Evolutionary conservation across 345 rosid genomes (phyloP).

Genomic region (Lumnitzera racemosa): DNA sequence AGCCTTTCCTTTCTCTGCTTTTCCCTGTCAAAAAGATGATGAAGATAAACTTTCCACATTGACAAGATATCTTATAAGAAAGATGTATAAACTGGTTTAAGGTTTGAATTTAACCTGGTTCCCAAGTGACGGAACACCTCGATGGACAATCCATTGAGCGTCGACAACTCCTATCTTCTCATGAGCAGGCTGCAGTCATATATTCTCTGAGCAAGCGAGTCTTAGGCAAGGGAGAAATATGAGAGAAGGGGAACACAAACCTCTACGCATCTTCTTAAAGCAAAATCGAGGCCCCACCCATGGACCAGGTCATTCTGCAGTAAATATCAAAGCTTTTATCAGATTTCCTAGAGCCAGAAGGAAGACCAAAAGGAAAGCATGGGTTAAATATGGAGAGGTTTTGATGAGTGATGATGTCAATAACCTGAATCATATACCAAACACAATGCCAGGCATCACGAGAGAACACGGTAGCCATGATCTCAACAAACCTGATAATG

Average conservation of each 20-base stretch:
- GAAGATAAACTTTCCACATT: too few relatives aligned
- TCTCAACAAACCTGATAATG: conserved; percentile 77
- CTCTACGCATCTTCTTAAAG: conserved; percentile 48
- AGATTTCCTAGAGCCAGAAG: too few relatives aligned
- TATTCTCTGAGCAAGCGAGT: not conserved
- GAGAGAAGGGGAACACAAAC: conserved; percentile 12
- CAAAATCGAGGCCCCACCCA: conserved; percentile 65
- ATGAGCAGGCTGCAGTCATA: conserved; percentile 42
- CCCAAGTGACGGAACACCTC: conserved; percentile 49
- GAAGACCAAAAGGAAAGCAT: too few relatives aligned
- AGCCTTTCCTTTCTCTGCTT: conserved; percentile 32
- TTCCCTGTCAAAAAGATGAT: conserved; percentile 27
- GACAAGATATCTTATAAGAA: too few relatives aligned
- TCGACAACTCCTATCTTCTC: conserved; percentile 66
- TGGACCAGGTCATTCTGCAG: conserved; percentile 61
- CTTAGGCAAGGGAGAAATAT: not conserved
- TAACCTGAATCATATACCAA: conserved; percentile 95
- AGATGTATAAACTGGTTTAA: too few relatives aligned
- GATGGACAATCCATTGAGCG: conserved; percentile 54
- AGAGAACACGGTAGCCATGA: conserved; percentile 97
- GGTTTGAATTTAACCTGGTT: conserved; percentile 32
- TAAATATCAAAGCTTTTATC: too few relatives aligned
- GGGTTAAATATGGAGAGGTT: too few relatives aligned
- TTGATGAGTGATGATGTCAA: not conserved
- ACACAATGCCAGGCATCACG: conserved; percentile 93